Evolutionary conservation across 331 rosid genomes (phyloP), one percentile per base, ranked within the genome.

Genomic region (Stylosanthes scabra): DNA sequence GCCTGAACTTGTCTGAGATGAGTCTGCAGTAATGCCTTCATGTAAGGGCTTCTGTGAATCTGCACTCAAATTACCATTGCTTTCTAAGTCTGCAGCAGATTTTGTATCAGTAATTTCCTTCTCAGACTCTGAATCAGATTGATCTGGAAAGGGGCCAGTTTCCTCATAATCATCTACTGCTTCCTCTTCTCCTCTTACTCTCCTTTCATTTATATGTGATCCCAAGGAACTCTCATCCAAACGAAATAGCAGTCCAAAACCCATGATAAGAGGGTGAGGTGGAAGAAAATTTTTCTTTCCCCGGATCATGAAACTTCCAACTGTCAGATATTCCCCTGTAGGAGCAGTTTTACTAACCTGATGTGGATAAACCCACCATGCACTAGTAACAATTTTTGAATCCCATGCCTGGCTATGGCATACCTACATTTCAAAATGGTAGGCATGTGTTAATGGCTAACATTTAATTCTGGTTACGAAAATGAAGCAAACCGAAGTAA

Each of bases 331-430:
- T 80, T 95, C 99, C 70, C 98, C 99, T 2, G 97, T 92, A 57
- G 99, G 99, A 72, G 99, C 99, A 77, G 99, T 95, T 92, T 95
- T 95, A 85, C 96, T 95, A 65, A 95, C 99, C 80, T 95, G 99
- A 76, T 90, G 89, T 71, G 97, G 97, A 83, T 88, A 84, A 85
- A 92, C 99, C 97, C 99, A 95, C 99, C 97, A 95, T 83, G 99
- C 98, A 83, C 99, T 95, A 6, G 98, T 95, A 79, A 95, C 97
- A 64, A 95, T 95, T 80, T 95, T 95, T 14, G 98, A 90, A 84
- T 95, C 97, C 99, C 99, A 95, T 59, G 97, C 99, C 80, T 89
- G 91, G 78, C 98, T 92, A 67, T 95, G 97, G 86, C 99, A 95
- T 76, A 95, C 99, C 99, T 95, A 83, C 42, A 77, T 25, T 55